Conservation (phyloP, 495 filamentous ascomycete species). For the Lepraria neglecta region DNA sequence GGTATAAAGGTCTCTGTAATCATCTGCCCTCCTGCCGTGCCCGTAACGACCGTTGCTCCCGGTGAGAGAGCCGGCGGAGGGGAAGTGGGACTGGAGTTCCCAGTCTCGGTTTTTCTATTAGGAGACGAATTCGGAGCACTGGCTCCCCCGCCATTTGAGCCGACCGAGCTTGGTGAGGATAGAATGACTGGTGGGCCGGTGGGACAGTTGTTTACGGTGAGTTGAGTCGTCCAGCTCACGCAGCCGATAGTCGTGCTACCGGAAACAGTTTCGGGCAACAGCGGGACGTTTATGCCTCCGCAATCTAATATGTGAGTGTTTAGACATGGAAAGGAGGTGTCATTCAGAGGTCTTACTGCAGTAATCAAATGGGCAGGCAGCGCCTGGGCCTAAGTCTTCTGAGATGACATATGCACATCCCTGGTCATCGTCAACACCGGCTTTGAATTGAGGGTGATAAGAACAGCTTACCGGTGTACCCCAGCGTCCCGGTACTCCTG, state of each 20-base stretch:
- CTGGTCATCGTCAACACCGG: not conserved
- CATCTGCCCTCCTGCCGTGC: not conserved
- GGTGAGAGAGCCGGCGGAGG: not conserved
- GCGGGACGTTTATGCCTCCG: not conserved
- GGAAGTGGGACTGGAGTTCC: not conserved
- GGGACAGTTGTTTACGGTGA: not conserved
- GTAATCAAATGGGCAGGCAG: conserved; percentile 15
- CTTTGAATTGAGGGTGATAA: not conserved
- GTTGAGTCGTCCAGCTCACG: not conserved
- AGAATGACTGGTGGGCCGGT: conserved; percentile 4
- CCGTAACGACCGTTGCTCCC: conserved; percentile 1
- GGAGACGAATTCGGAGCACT: not conserved
- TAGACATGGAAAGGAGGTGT: not conserved
- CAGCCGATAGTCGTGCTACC: conserved; percentile 8
- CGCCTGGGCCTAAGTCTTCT: conserved; percentile 1
- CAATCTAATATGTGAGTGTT: not conserved
- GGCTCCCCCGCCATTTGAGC: not conserved
- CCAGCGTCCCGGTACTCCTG: conserved; percentile 15
- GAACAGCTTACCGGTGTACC: not conserved
- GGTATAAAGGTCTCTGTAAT: conserved; percentile 16
- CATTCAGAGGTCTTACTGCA: conserved; percentile 2
- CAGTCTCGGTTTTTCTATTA: not conserved
- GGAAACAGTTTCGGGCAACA: not conserved
- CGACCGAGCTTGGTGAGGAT: no score
- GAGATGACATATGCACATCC: conserved; percentile 13